Evolutionary conservation across 441 rosid genomes (phyloP).

Genomic region (Euphorbia celastroides): DNA sequence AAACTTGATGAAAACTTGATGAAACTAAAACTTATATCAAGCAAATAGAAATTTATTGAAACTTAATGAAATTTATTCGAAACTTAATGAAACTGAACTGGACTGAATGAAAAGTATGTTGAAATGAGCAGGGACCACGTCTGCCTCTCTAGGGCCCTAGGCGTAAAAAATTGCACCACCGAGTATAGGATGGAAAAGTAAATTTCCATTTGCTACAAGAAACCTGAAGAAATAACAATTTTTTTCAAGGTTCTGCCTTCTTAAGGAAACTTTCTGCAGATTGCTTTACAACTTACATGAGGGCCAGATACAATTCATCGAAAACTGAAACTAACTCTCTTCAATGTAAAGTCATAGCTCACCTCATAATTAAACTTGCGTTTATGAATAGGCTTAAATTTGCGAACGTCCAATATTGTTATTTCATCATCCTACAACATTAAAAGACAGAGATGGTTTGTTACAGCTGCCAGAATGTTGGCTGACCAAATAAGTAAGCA

Average conservation of each 20-base stretch:
- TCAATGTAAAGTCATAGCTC: conserved; percentile 13
- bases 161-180: neutral
- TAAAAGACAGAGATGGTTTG: conserved; percentile 11
- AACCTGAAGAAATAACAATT: neutral
- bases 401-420: conserved; percentile 91
- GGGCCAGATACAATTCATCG: neutral
- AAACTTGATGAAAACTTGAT: too few species aligned
- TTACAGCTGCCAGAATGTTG: conserved; percentile 2
- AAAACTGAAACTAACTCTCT: neutral
- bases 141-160: neutral
- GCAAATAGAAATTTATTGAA: too few species aligned
- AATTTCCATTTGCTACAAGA: neutral
- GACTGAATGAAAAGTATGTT: too few species aligned
- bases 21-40: too few species aligned
- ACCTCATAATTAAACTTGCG: conserved; percentile 95
- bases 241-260: neutral
- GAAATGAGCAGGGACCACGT: too few species aligned
- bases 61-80: too few species aligned
- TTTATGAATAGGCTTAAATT: conserved; percentile 82
- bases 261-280: neutral
- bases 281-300: neutral
- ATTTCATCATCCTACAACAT: conserved; percentile 78
- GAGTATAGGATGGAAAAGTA: neutral
- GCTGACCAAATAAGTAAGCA: neutral
- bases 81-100: too few species aligned